Evolutionary conservation across 768 basidiomycete genomes (phyloP), one percentile per base, ranked within the genome.

Genomic region (Cytidiella melzeri): DNA sequence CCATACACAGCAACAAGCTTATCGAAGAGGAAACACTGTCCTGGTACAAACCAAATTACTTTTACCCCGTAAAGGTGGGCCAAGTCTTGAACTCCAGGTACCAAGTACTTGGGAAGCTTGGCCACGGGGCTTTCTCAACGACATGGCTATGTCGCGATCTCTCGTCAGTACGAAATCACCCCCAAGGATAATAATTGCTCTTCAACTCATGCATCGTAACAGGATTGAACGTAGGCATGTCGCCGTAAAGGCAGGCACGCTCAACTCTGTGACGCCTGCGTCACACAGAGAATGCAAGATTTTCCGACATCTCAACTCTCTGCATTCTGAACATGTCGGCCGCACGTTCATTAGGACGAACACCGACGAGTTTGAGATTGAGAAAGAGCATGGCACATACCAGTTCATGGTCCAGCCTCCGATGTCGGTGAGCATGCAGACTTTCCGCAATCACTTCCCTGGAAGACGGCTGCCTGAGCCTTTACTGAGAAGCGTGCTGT

Each of bases 1-100:
- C 30, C 7, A 34, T 34, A 7, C 30, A 34, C 15, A 34, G 30
- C 30, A 7, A 15, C 30, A 15, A 34, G 30, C 52, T 40, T 13
- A n/a, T 62, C 38, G 64, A 64, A 27, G 66, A 67, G 47, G 66
- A 67, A 47, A 61, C 43, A 19, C 42, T 48, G 24, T 34, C 41
- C 13, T 58, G 56, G 53, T 67, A 65, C 37, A 39, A 13, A 3
- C 37, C 53, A 5, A 40, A 21, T 12, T 21, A 48, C 25, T 67
- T 60, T 45, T 67, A 67, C 38, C 67, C 66, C 9, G 61, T 67
- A 9, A 60, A 55, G 9, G 61, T 66, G 6, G 68, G 69, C 23
- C 60, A 70, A 19, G 50, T 65, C n/a, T 45, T 69, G 15, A 41
- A 56, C 7, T 55, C 56, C 9, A 58, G 56, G 15, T 69, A 69